phyloP scores from a whole-genome alignment of 139 green algal genomes.

The Diplosphaera chodatii region DNA sequence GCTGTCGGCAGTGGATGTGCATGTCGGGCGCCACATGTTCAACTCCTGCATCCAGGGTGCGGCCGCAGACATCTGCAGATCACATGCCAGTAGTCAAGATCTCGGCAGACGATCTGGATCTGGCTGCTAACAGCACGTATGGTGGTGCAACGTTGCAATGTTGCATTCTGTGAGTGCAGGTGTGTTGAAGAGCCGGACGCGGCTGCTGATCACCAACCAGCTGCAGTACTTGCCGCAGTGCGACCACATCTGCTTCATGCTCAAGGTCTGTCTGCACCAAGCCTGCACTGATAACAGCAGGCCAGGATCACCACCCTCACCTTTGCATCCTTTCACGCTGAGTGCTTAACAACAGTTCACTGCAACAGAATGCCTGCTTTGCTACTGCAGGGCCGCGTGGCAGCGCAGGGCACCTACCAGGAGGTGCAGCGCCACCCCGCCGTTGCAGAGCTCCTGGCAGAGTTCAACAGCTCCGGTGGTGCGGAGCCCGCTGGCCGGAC shows the following conservation, averaged over 20 bases:
- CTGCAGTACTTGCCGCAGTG: conserved; percentile 69
- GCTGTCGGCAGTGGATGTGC: conserved; percentile 84
- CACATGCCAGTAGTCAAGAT: too few species aligned
- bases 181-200: conserved; percentile 41
- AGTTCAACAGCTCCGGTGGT: conserved; percentile 31
- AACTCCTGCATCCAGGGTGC: conserved; percentile 53
- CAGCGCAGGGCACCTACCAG: conserved; percentile 56
- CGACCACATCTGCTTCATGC: conserved; percentile 71
- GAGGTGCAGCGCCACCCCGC: conserved; percentile 41
- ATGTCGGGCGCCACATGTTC: conserved; percentile 84
- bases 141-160: too few species aligned
- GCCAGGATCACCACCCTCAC: too few species aligned
- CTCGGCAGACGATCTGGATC: too few species aligned
- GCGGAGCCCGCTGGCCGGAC: not conserved
- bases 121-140: too few species aligned
- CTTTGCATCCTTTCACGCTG: too few species aligned
- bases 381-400: conserved; percentile 30
- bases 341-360: too few species aligned
- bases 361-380: too few species aligned
- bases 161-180: too few species aligned
- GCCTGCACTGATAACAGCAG: too few species aligned
- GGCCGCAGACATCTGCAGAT: too few species aligned
- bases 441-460: conserved; percentile 29
- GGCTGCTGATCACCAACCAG: conserved; percentile 86
- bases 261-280: too few species aligned